Percentiles rank a stretch among this genome's conserved stretches.
phyloP scores from a whole-genome alignment of 441 rosid genomes.

The Daphne laureola region DNA sequence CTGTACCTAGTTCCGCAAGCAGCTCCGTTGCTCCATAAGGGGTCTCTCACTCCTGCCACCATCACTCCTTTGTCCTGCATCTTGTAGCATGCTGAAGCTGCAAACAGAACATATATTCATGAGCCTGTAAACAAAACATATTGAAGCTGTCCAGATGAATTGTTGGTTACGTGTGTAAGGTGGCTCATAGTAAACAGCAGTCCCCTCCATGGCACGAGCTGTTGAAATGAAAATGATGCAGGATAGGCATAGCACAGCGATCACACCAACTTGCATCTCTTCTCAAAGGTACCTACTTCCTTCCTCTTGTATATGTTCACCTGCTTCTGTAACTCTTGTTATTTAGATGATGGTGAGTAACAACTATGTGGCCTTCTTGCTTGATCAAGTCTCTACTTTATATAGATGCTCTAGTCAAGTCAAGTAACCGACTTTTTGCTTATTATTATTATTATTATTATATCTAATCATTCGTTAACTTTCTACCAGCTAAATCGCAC shows the following conservation, averaged over 20 bases:
- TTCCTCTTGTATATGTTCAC: too few relatives aligned
- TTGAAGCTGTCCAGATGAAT: conserved; percentile 12
- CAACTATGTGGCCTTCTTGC: too few relatives aligned
- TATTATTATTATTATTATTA: too few relatives aligned
- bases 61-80: conserved; percentile 9
- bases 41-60: conserved; percentile 19
- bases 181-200: conserved; percentile 25
- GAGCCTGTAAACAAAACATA: too few relatives aligned
- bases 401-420: too few relatives aligned
- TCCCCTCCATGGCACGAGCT: conserved; percentile 22
- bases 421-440: conserved; percentile 11
- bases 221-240: conserved; percentile 17
- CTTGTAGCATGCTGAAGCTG: conserved; percentile 15
- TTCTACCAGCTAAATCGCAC: too few relatives aligned
- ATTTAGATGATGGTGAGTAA: too few relatives aligned
- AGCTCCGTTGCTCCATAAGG: conserved; percentile 4
- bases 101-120: too few relatives aligned
- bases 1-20: conserved; percentile 31
- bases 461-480: too few relatives aligned
- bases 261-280: neutral
- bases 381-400: too few relatives aligned
- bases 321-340: too few relatives aligned
- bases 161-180: conserved; percentile 26
- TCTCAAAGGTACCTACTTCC: too few relatives aligned
- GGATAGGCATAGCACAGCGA: conserved; percentile 16